Evolutionary conservation across 768 basidiomycete species (phyloP).

Genomic region (Saitozyma podzolica): DNA sequence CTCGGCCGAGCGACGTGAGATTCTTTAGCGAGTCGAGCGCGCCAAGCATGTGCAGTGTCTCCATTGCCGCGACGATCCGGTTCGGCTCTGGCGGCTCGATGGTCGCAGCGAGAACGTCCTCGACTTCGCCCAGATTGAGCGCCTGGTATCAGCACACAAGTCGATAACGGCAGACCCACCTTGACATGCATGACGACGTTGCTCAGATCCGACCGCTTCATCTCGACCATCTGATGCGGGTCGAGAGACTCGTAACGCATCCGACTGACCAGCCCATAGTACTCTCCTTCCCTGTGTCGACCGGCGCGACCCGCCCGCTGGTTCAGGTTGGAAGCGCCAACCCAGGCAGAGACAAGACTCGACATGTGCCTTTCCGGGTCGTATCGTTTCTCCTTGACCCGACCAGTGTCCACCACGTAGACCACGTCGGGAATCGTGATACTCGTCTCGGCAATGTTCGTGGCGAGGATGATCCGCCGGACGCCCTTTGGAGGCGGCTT

Average conservation of each 20-base stretch:
- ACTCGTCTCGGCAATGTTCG: constrained; percentile 94
- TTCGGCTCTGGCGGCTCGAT: constrained; percentile 84
- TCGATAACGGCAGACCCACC: constrained; percentile 26
- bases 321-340: constrained; percentile 83
- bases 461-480: constrained; percentile 84
- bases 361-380: constrained; percentile 87
- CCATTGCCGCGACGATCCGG: constrained; percentile 77
- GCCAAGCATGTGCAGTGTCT: constrained; percentile 77
- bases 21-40: constrained; percentile 73
- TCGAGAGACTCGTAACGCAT: constrained; percentile 64
- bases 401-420: constrained; percentile 86
- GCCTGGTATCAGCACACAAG: constrained; percentile 53
- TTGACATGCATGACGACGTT: constrained; percentile 97
- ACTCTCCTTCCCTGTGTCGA: constrained; percentile 84
- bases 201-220: constrained; percentile 85
- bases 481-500: constrained; percentile 74
- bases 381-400: constrained; percentile 83
- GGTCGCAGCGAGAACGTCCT: constrained; percentile 77
- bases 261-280: constrained; percentile 77
- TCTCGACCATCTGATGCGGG: constrained; percentile 87
- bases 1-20: constrained; percentile 81
- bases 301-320: constrained; percentile 92
- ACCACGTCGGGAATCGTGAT: constrained; percentile 94
- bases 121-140: constrained; percentile 80
- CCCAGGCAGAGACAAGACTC: constrained; percentile 85